Conservation (phyloP, 2,329 filamentous ascomycete species). For the Davidsoniella virescens region DNA sequence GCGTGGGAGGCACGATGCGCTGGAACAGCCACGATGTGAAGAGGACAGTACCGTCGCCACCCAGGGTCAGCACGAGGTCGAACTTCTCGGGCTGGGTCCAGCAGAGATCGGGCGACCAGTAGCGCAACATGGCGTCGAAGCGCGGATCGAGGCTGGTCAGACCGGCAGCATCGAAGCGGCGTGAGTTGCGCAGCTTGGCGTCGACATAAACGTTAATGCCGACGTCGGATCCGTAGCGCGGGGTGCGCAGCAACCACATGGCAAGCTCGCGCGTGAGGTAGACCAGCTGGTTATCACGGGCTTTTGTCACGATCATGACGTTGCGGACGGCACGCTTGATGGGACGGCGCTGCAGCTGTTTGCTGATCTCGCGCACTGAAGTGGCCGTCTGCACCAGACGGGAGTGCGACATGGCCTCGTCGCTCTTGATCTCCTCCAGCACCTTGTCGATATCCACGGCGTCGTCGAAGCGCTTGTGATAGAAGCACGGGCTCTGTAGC, state of each 20-base stretch:
- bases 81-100: slow-evolving; percentile 90
- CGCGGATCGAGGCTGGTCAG: slow-evolving; percentile 58
- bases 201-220: slow-evolving; percentile 98
- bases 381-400: slow-evolving; percentile 89
- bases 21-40: slow-evolving; percentile 91
- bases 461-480: slow-evolving; percentile 92
- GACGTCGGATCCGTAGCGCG: slow-evolving; percentile 75
- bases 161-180: slow-evolving; percentile 65
- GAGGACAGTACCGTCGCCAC: slow-evolving; percentile 72
- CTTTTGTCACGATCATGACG: slow-evolving; percentile 98
- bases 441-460: slow-evolving; percentile 91
- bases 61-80: slow-evolving; percentile 78
- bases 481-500: slow-evolving; percentile 88
- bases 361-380: slow-evolving; percentile 85
- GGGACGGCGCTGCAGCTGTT: slow-evolving; percentile 81
- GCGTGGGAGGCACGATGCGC: slow-evolving; percentile 66
- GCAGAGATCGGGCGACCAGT: slow-evolving; percentile 94
- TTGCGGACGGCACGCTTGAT: slow-evolving; percentile 84
- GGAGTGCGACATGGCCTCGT: slow-evolving; percentile 85
- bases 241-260: slow-evolving; percentile 74
- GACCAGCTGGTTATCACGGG: slow-evolving; percentile 84
- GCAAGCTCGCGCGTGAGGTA: slow-evolving; percentile 75
- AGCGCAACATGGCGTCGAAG: slow-evolving; percentile 72
- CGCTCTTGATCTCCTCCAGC: slow-evolving; percentile 78
- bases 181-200: slow-evolving; percentile 74